Percentiles rank a stretch among this genome's conserved stretches.
These are phyloP conservation scores for Penicillium italicum DNA, from an alignment of 2,329 filamentous ascomycete species.

Conservation along the genomic window DNA sequence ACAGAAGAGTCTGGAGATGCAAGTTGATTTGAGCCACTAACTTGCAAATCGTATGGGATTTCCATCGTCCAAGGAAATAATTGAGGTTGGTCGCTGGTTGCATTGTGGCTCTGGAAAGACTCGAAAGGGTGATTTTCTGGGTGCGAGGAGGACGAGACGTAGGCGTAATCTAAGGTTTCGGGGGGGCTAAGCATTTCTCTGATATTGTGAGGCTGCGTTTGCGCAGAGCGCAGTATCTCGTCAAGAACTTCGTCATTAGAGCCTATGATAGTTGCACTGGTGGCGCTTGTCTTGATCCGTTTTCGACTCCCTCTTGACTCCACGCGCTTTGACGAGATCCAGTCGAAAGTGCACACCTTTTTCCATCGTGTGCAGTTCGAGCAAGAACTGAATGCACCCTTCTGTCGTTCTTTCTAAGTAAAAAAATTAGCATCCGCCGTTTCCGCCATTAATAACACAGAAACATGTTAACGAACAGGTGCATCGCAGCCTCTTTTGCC, in stretches of 20 bases:
- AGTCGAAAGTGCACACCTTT: conserved; percentile 46
- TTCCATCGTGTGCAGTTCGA: conserved; percentile 46
- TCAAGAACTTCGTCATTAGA: not conserved
- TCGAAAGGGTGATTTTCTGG: not conserved
- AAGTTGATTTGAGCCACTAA: not conserved
- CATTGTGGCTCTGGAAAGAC: not conserved
- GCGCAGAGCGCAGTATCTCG: conserved; percentile 1
- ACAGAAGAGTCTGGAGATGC: not conserved
- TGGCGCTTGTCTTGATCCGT: not conserved
- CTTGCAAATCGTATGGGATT: not conserved
- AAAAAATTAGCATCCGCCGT: not conserved
- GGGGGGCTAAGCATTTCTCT: not conserved
- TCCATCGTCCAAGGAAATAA: not conserved
- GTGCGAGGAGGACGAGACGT: not conserved
- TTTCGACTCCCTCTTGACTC: conserved; percentile 5
- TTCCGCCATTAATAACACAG: no score
- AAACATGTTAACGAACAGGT: conserved; percentile 10
- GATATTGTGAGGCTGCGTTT: not conserved
- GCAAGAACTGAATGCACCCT: conserved; percentile 26
- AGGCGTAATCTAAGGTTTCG: not conserved
- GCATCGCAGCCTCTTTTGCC: conserved; percentile 48
- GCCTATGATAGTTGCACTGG: not conserved
- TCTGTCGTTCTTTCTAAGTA: conserved; percentile 14
- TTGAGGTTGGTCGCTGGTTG: not conserved
- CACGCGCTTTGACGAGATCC: conserved; percentile 34